Conservation (phyloP, 1,284 basidiomycete species). For the Hemileia vastatrix region DNA sequence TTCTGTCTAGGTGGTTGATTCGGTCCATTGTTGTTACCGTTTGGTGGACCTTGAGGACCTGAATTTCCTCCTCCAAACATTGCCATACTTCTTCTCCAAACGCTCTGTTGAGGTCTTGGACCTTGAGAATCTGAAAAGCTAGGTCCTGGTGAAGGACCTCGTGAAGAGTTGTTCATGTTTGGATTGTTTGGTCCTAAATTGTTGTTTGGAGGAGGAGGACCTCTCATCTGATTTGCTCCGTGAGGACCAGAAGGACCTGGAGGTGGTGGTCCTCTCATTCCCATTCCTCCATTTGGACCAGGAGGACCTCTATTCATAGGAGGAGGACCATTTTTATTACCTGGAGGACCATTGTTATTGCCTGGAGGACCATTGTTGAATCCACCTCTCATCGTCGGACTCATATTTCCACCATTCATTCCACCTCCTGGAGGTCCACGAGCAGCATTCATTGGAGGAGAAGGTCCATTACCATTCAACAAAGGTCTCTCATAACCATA, state of each 20-base stretch:
- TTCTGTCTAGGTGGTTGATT: constrained; percentile 24
- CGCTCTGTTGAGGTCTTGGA: constrained; percentile 27
- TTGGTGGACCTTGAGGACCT: not conserved
- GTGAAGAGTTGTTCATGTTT: no score
- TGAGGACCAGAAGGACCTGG: no score
- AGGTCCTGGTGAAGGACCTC: constrained; percentile 21
- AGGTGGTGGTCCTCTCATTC: not conserved
- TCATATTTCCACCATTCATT: not conserved
- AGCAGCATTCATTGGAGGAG: not conserved
- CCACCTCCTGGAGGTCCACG: not conserved
- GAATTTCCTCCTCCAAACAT: constrained; percentile 25
- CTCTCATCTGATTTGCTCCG: no score
- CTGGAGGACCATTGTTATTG: no score
- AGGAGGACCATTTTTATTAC: no score
- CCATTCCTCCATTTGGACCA: not conserved
- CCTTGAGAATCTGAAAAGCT: constrained; percentile 29
- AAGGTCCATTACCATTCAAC: not conserved
- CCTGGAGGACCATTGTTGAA: not conserved
- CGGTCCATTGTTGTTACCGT: not conserved
- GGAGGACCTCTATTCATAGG: not conserved
- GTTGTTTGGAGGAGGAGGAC: no score
- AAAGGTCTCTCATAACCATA: no score
- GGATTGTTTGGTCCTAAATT: no score
- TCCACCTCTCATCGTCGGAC: not conserved
- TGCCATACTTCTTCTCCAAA: constrained; percentile 33